phyloP scores from a whole-genome alignment of 768 basidiomycete species.

The Hirschioporus abietinus region DNA sequence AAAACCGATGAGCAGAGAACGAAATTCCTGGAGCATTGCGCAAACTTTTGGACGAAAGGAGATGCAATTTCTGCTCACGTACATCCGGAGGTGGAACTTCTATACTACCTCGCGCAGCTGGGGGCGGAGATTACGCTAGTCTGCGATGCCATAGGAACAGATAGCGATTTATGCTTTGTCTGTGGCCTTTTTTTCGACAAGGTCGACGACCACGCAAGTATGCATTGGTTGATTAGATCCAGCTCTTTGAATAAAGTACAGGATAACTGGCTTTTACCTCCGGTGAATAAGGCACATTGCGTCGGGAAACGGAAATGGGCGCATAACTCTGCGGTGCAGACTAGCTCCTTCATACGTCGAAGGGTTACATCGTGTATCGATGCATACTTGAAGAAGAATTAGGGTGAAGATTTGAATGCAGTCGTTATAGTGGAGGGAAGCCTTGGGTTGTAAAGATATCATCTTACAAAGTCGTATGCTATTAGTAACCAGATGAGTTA shows the following conservation, averaged over 20 bases:
- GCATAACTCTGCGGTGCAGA: too few relatives aligned
- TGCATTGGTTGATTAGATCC: background rate
- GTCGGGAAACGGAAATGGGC: too few relatives aligned
- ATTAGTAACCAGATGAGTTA: too few relatives aligned
- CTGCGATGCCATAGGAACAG: background rate
- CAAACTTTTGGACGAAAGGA: background rate
- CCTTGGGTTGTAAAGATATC: too few relatives aligned
- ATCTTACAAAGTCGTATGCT: too few relatives aligned
- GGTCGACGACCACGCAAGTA: background rate
- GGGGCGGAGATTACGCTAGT: background rate
- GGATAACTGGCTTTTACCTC: background rate
- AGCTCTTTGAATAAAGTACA: background rate
- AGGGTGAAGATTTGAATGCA: too few relatives aligned
- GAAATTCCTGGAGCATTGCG: background rate
- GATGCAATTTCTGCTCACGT: background rate
- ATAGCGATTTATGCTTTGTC: background rate
- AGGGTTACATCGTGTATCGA: too few relatives aligned
- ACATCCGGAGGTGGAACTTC: background rate
- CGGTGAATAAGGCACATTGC: too few relatives aligned
- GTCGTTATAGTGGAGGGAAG: too few relatives aligned
- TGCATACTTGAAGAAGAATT: too few relatives aligned
- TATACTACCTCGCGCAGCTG: background rate
- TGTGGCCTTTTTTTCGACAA: background rate
- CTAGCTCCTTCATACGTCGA: too few relatives aligned
- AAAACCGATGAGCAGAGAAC: background rate